These are phyloP conservation scores for Glonium stellatum DNA, from an alignment of 495 filamentous ascomycete genomes.

Conservation along the genomic window DNA sequence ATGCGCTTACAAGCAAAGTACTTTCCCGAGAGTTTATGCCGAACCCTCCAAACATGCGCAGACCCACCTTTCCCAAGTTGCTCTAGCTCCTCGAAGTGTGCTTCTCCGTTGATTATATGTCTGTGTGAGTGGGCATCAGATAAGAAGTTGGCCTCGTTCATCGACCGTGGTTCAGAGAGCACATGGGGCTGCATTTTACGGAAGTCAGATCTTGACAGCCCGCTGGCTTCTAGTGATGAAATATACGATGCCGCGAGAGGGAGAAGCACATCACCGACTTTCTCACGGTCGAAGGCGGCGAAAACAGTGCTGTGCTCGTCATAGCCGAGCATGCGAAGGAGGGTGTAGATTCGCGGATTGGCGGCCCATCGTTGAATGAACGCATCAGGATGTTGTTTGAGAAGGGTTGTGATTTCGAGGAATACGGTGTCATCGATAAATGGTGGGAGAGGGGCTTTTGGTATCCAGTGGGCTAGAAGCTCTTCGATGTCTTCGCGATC, in stretches of 20 bases:
- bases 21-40: conserved; percentile 15
- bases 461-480: conserved; percentile 5
- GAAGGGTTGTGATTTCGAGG: conserved; percentile 10
- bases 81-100: conserved; percentile 15
- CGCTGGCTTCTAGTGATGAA: not conserved
- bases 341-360: conserved; percentile 18
- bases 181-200: conserved; percentile 6
- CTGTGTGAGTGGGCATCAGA: conserved; percentile 6
- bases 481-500: conserved; percentile 13
- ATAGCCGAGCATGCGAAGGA: conserved; percentile 19
- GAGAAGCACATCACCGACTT: conserved; percentile 14
- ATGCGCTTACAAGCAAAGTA: conserved; percentile 19
- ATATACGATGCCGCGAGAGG: conserved; percentile 3
- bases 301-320: conserved; percentile 7
- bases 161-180: conserved; percentile 11
- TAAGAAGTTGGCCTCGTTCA: conserved; percentile 11
- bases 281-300: conserved; percentile 5
- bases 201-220: not conserved
- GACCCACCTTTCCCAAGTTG: conserved; percentile 14
- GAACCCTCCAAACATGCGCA: conserved; percentile 9
- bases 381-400: conserved; percentile 10
- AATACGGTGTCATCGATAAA: conserved; percentile 18
- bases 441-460: conserved; percentile 3
- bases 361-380: conserved; percentile 3
- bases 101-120: conserved; percentile 1